Evolutionary conservation across 345 rosid genomes (phyloP).

Genomic region (Salix viminalis): DNA sequence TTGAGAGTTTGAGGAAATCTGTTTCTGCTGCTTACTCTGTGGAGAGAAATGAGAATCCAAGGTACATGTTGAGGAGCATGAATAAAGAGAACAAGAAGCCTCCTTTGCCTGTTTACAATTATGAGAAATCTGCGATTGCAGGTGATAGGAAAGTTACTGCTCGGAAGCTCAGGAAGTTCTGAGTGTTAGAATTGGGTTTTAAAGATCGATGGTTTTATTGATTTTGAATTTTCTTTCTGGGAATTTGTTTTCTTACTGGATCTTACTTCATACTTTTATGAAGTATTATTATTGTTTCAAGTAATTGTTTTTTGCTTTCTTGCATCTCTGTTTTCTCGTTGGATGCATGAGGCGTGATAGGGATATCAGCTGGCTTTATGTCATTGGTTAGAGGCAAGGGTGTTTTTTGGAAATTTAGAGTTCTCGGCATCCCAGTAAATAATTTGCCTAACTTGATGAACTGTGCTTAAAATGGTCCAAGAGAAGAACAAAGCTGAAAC

Average conservation of each 20-base stretch:
- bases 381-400: neutral
- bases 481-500: neutral
- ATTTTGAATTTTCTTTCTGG: neutral
- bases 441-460: neutral
- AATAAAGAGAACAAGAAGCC: slow-evolving; percentile 72
- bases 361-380: neutral
- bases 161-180: slow-evolving; percentile 30
- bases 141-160: slow-evolving; percentile 23
- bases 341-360: neutral
- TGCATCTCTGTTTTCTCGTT: neutral
- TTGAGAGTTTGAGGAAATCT: slow-evolving; percentile 50
- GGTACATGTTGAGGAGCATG: slow-evolving; percentile 76
- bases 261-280: neutral
- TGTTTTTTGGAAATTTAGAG: neutral
- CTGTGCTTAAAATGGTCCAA: neutral
- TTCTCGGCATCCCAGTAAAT: neutral
- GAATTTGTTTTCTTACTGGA: neutral
- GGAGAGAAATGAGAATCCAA: slow-evolving; percentile 42
- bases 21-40: slow-evolving; percentile 41
- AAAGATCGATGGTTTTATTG: neutral
- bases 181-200: slow-evolving; percentile 3
- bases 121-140: slow-evolving; percentile 22
- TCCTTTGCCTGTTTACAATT: slow-evolving; percentile 34
- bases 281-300: neutral
- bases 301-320: neutral